phyloP scores from a whole-genome alignment of 2,329 filamentous ascomycete species.

The Neurospora sp. region DNA sequence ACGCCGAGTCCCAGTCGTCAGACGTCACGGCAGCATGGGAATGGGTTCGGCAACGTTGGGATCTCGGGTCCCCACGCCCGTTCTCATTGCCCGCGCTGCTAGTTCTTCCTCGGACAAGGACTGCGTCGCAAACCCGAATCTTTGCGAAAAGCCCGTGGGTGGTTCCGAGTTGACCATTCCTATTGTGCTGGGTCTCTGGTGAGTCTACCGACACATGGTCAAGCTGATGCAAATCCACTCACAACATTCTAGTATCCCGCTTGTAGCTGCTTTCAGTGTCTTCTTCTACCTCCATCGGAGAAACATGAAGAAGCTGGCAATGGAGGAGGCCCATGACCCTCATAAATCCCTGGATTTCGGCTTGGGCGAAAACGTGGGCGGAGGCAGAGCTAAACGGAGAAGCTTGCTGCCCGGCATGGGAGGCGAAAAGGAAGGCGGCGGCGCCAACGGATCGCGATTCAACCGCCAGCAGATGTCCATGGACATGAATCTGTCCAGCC shows the following conservation, averaged over 20 bases:
- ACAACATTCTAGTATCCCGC: conserved; percentile 54
- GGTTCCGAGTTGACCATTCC: conserved; percentile 47
- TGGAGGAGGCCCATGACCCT: conserved; percentile 77
- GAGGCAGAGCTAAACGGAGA: conserved; percentile 33
- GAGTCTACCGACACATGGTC: conserved; percentile 31
- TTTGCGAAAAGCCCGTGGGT: conserved; percentile 50
- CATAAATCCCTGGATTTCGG: conserved; percentile 92
- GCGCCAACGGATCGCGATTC: conserved; percentile 26
- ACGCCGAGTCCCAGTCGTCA: conserved; percentile 14
- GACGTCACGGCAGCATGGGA: conserved; percentile 2
- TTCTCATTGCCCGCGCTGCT: conserved; percentile 10
- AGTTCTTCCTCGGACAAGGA: conserved; percentile 1
- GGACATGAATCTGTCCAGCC: conserved; percentile 67
- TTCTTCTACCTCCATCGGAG: conserved; percentile 72
- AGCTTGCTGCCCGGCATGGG: conserved; percentile 30
- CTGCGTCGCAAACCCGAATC: conserved; percentile 24
- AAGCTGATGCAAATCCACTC: conserved; percentile 6
- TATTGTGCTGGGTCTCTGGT: conserved; percentile 61
- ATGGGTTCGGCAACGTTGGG: conserved; percentile 9
- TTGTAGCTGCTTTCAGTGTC: conserved; percentile 55
- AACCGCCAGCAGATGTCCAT: conserved; percentile 51
- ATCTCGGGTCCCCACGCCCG: conserved; percentile 9
- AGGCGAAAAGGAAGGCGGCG: conserved; percentile 41
- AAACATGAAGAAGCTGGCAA: conserved; percentile 57
- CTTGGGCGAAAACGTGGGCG: conserved; percentile 43